Percentiles rank a stretch among this genome's conserved stretches.
phyloP scores from a whole-genome alignment of 2,329 filamentous ascomycete species.

The Ophiostoma himal-ulmi region DNA sequence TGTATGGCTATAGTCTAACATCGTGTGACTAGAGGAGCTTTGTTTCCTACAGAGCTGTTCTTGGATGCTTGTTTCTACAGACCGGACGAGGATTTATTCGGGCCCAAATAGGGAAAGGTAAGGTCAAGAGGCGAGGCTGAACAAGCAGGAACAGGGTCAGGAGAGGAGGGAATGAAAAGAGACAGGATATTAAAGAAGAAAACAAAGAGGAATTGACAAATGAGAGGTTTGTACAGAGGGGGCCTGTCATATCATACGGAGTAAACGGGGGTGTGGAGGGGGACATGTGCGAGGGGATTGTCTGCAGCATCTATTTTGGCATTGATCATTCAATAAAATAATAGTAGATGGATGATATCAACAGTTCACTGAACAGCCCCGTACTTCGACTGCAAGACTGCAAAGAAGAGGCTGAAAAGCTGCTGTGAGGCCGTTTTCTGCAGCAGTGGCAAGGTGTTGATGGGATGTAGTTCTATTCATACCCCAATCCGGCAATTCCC shows the following conservation, averaged over 20 bases:
- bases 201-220: constrained; percentile 8
- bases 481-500: constrained; percentile 25
- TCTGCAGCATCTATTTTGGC: not conserved
- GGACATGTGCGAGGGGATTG: not conserved
- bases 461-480: constrained; percentile 26
- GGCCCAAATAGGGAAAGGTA: constrained; percentile 13
- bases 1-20: not conserved
- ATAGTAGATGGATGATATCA: not conserved
- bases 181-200: not conserved
- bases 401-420: not conserved
- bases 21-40: not conserved
- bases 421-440: not conserved
- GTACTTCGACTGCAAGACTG: not conserved
- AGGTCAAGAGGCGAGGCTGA: not conserved
- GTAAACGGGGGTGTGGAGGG: not conserved
- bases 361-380: not conserved
- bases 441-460: constrained; percentile 1
- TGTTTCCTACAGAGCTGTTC: not conserved
- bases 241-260: not conserved
- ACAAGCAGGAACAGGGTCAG: not conserved
- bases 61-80: not conserved
- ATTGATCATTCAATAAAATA: not conserved
- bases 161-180: not conserved
- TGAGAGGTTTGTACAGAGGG: not conserved
- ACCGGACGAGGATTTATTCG: constrained; percentile 20